These are phyloP conservation scores for Austroboletus niveus DNA, from an alignment of 1,284 basidiomycete species.

Conservation along the genomic window DNA sequence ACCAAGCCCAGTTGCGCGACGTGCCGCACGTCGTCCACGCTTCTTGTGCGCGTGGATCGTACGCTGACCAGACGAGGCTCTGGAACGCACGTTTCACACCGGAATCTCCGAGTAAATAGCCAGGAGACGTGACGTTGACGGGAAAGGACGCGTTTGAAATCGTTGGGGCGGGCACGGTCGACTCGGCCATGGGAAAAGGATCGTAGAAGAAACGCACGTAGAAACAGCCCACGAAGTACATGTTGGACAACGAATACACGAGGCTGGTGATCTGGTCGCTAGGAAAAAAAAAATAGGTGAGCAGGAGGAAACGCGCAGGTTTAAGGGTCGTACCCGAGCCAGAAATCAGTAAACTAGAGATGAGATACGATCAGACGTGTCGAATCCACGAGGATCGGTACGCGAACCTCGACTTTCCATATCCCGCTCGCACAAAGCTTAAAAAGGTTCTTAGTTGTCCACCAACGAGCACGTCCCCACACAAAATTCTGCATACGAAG, in stretches of 20 bases:
- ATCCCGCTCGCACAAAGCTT: constrained; percentile 70
- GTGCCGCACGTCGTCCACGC: constrained; percentile 22
- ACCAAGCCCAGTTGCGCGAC: constrained; percentile 50
- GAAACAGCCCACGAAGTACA: constrained; percentile 73
- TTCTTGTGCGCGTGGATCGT: constrained; percentile 17
- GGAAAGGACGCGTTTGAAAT: background rate
- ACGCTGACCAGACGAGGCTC: constrained; percentile 4
- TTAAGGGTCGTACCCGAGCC: constrained; percentile 58
- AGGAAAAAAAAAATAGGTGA: background rate
- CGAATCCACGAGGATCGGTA: background rate
- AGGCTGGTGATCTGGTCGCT: constrained; percentile 85
- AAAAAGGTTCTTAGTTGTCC: constrained; percentile 68
- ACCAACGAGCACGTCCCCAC: constrained; percentile 55
- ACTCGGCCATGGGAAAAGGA: no score
- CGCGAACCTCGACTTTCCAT: constrained; percentile 70
- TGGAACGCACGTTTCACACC: background rate
- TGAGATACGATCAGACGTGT: background rate
- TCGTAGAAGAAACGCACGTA: constrained; percentile 40
- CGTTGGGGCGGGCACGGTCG: no score
- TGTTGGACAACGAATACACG: constrained; percentile 66
- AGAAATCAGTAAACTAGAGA: constrained; percentile 73
- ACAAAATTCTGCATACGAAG: constrained; percentile 14
- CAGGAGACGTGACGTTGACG: background rate
- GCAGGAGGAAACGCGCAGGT: background rate
- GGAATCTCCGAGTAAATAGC: background rate